Evolutionary conservation across 495 filamentous ascomycete species (phyloP), one percentile per base, ranked within the genome.

Genomic region (Penicillium macrosclerotiorum): DNA sequence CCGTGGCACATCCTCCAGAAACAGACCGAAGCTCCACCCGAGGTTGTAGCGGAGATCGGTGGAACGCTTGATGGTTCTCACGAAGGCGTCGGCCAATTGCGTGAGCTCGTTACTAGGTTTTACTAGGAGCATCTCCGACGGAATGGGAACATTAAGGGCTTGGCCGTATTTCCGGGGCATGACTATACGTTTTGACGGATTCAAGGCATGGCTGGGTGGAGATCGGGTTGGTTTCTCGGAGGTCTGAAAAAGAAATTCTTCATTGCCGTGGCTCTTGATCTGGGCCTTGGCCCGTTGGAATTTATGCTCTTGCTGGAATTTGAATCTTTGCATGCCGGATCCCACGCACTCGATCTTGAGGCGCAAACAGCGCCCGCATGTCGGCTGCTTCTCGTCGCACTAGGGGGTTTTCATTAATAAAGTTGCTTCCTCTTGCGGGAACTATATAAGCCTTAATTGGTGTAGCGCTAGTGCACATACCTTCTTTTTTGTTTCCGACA

Each of bases 401-500:
- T 75, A 27, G 33, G 33, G 20, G 7, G 33, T 1, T 36, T 36
- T n/a, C n/a, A n/a, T n/a, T n/a, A n/a, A n/a, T n/a, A n/a, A n/a
- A n/a, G n/a, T n/a, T n/a, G n/a, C n/a, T n/a, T n/a, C n/a, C n/a
- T n/a, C n/a, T n/a, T n/a, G n/a, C n/a, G n/a, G n/a, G n/a, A n/a
- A n/a, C n/a, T n/a, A n/a, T n/a, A n/a, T n/a, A n/a, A n/a, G n/a
- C n/a, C n/a, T n/a, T n/a, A n/a, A n/a, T n/a, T n/a, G n/a, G 9
- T 22, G 5, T 16, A 9, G 1, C 1, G 18, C 23, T 24, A 18
- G n/a, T 20, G 7, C 2, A 24, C 42, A 18, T 54, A 77, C 76
- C 67, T 77, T 77, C 57, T 80, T 78, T 64, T 80, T 42, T 71
- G 68, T 37, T 70, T 68, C 22, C 75, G 72, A 52, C 75, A 80